Evolutionary conservation across 257 asterid species (phyloP), one percentile per base, ranked within the genome.

Genomic region (Buddleja alternifolia): DNA sequence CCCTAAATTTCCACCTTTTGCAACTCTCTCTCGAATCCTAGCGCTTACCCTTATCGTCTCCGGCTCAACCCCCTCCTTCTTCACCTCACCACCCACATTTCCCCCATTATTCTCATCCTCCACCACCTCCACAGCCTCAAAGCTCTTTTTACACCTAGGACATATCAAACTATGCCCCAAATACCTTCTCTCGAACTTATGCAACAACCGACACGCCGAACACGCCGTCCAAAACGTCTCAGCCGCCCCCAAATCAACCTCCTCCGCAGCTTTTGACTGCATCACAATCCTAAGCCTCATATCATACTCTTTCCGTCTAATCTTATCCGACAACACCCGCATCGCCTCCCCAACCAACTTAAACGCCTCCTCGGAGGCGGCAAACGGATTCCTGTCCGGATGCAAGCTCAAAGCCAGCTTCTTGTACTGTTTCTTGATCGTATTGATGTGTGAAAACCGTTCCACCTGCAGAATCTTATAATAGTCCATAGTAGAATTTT

Each of bases 321-420:
- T 70, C 76, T 73, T 90, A 77, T 92, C 98, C 15, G 93, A 82
- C 39, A 92, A 78, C 67, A 92, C 91, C 58, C 83, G 74, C 77
- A 83, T 70, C 23, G 96, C 98, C 84, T 90, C 93, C 7, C 85
- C 90, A 0, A 92, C 95, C 67, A 83, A 60, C 84, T 92, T 92
- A 70, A 92, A 92, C 41, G 98, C 98, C 67, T 86, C 97, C 70
- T 82, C 98, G 0, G 85, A 84, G 3, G 85, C 95, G 19, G 19
- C 58, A 21, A 62, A 84, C 10, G 95, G 80, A 29, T 83, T 90
- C 63, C 90, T 92, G 23, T 92, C 98, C 0, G 98, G 98, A 50
- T 92, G 98, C 16, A 92, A 78, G 39, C 78, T 64, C 72, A 92
- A 66, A 20, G 98, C 98, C 52, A 92, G 83, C 79, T 80, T 86